Percentiles rank a stretch among this genome's conserved stretches.
Evolutionary conservation across 208 protist genomes (phyloP).

Genomic region (Crithidia expoeki): DNA sequence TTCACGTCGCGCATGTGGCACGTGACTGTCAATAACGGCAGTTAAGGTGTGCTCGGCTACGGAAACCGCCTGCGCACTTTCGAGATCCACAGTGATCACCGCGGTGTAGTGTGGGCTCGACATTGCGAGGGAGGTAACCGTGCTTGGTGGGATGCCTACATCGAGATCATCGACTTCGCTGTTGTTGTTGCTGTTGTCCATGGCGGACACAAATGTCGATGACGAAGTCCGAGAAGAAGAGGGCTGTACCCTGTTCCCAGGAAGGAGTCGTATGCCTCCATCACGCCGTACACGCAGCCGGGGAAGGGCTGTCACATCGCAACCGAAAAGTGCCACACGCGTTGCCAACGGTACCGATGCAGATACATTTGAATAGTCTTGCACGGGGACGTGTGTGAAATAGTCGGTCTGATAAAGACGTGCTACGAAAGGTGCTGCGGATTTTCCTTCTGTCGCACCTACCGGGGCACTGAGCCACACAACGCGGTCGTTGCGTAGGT

Average conservation of each 20-base stretch:
- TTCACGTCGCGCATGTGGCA: not conserved
- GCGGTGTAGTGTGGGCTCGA: constrained; percentile 36
- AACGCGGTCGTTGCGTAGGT: constrained; percentile 1
- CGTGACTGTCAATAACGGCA: constrained; percentile 24
- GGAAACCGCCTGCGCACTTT: not conserved
- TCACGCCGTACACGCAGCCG: constrained; percentile 29
- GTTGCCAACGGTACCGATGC: constrained; percentile 11
- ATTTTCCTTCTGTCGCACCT: not conserved
- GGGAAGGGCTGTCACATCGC: constrained; percentile 3
- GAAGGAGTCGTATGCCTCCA: constrained; percentile 11
- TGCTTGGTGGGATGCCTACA: constrained; percentile 10
- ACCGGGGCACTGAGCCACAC: constrained; percentile 5
- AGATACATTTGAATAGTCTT: not conserved
- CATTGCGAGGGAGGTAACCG: constrained; percentile 11
- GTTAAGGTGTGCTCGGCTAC: not conserved
- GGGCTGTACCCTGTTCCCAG: not conserved
- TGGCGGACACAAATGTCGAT: not conserved
- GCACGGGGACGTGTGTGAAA: constrained; percentile 1
- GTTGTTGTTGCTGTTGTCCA: not conserved
- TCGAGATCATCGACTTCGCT: not conserved
- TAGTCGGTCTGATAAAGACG: constrained; percentile 20
- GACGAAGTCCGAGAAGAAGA: not conserved
- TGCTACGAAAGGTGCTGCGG: not conserved
- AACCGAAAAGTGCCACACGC: constrained; percentile 29
- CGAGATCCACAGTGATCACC: constrained; percentile 15